These are phyloP conservation scores for Limnomonas spitsbergensis DNA, from an alignment of 139 green algal species.

Conservation along the genomic window DNA sequence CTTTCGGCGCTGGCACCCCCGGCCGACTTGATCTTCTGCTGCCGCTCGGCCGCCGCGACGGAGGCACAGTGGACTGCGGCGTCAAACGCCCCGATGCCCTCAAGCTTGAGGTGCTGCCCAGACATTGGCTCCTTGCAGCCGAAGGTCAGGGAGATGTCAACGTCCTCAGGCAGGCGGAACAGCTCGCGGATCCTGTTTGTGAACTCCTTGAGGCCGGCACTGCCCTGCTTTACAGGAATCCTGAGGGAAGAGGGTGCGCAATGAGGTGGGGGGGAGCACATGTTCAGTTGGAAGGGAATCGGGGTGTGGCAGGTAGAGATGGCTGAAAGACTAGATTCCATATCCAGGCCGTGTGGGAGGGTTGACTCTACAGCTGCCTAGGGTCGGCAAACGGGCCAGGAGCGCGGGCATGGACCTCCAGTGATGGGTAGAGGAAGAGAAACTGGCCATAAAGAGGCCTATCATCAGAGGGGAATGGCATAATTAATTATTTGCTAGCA, in stretches of 20 bases:
- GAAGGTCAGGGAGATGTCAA: conserved; percentile 64
- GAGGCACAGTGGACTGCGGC: conserved; percentile 63
- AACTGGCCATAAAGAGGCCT: no score
- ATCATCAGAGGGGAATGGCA: no score
- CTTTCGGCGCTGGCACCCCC: neutral
- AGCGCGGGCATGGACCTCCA: no score
- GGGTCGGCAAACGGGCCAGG: no score
- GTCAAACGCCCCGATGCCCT: conserved; percentile 64
- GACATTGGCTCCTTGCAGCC: conserved; percentile 65
- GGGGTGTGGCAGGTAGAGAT: neutral
- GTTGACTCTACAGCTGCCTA: no score
- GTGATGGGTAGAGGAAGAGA: no score
- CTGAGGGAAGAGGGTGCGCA: conserved; percentile 11
- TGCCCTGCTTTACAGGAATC: conserved; percentile 58
- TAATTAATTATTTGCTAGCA: no score
- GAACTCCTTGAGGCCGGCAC: conserved; percentile 56
- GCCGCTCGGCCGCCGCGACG: conserved; percentile 54
- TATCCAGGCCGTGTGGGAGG: no score
- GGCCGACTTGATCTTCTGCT: conserved; percentile 38
- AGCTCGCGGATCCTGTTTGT: conserved; percentile 50
- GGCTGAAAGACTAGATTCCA: no score
- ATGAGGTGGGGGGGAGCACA: neutral
- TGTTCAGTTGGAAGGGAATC: no score
- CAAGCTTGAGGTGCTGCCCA: conserved; percentile 61
- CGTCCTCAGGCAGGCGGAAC: conserved; percentile 56